Conservation (phyloP, 306 rosid species). For the Begonia peltatifolia region DNA sequence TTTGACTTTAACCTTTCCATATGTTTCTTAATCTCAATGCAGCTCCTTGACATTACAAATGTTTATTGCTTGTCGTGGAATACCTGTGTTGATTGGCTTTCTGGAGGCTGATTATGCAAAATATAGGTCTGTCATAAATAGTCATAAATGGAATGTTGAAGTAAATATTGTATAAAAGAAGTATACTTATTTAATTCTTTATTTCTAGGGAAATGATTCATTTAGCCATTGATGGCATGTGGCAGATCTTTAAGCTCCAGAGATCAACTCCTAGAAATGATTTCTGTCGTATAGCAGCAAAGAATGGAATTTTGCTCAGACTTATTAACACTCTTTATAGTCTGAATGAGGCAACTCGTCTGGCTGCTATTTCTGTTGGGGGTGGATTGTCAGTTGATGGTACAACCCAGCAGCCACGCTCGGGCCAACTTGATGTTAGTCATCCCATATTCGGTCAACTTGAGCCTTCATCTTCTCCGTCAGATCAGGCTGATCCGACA, state of each 20-base stretch:
- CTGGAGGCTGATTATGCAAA: slow-evolving; percentile 96
- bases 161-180: not conserved
- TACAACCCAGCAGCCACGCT: slow-evolving; percentile 53
- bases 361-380: slow-evolving; percentile 72
- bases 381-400: slow-evolving; percentile 68
- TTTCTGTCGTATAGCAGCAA: slow-evolving; percentile 91
- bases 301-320: slow-evolving; percentile 83
- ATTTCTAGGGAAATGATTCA: slow-evolving; percentile 93
- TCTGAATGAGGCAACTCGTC: slow-evolving; percentile 90
- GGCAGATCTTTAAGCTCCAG: slow-evolving; percentile 99
- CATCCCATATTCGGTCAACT: slow-evolving; percentile 49
- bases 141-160: not conserved
- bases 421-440: slow-evolving; percentile 62
- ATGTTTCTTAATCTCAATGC: slow-evolving; percentile 13
- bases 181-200: slow-evolving; percentile 15
- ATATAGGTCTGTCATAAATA: slow-evolving; percentile 55
- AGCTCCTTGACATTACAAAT: slow-evolving; percentile 95
- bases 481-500: slow-evolving; percentile 47
- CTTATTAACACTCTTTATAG: slow-evolving; percentile 94
- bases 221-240: slow-evolving; percentile 99
- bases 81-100: slow-evolving; percentile 94
- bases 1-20: no score
- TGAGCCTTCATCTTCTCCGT: slow-evolving; percentile 39
- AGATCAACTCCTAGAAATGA: slow-evolving; percentile 90
- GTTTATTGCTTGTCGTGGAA: slow-evolving; percentile 97